phyloP scores from a whole-genome alignment of 495 filamentous ascomycete species.

The Penicillium ucsense region DNA sequence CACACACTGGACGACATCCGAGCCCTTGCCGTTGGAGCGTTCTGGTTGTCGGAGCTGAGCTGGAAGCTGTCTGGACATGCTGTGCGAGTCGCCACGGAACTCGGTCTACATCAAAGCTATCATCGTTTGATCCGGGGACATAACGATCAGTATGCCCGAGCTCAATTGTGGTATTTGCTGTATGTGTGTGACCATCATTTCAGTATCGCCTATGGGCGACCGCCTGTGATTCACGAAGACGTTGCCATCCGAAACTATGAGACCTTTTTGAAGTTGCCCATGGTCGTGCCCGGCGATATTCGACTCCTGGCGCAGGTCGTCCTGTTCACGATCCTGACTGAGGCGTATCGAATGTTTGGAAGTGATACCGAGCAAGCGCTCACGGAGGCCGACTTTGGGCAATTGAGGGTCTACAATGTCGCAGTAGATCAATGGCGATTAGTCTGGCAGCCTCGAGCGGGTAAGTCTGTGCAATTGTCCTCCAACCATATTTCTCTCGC shows the following conservation, averaged over 20 bases:
- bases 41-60: slow-evolving; percentile 44
- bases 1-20: slow-evolving; percentile 44
- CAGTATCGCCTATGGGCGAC: slow-evolving; percentile 44
- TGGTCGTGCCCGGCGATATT: slow-evolving; percentile 41
- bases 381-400: slow-evolving; percentile 43
- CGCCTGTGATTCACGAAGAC: slow-evolving; percentile 46
- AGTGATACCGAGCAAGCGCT: slow-evolving; percentile 44
- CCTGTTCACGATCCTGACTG: slow-evolving; percentile 47
- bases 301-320: slow-evolving; percentile 47
- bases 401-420: slow-evolving; percentile 42
- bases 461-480: slow-evolving; percentile 18
- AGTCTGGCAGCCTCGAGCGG: slow-evolving; percentile 44
- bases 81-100: slow-evolving; percentile 44
- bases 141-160: slow-evolving; percentile 40
- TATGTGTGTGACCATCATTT: slow-evolving; percentile 51
- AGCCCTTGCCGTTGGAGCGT: slow-evolving; percentile 42
- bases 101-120: slow-evolving; percentile 42
- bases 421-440: slow-evolving; percentile 48
- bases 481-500: too few relatives aligned
- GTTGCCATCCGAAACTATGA: slow-evolving; percentile 43
- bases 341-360: slow-evolving; percentile 48
- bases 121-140: slow-evolving; percentile 36
- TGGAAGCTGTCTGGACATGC: slow-evolving; percentile 48
- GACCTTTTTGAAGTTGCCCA: slow-evolving; percentile 36
- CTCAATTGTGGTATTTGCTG: slow-evolving; percentile 41